Conservation (phyloP, 768 basidiomycete genomes). For the Lactifluus volemus region DNA sequence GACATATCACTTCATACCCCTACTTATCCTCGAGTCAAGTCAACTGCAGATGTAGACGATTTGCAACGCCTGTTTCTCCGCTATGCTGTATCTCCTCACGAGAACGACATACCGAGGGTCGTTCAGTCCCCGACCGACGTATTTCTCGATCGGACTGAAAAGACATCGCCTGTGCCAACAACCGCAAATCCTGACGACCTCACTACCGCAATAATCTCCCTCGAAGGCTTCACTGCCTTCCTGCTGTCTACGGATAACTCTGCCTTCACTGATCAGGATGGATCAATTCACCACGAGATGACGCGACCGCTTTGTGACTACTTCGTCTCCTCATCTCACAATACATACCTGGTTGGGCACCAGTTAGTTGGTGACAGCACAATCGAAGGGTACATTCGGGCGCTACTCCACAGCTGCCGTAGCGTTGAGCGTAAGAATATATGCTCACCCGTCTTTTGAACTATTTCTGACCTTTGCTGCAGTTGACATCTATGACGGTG, state of each 20-base stretch:
- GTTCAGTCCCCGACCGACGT: slow-evolving; percentile 25
- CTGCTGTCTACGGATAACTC: slow-evolving; percentile 75
- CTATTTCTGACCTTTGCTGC: background rate
- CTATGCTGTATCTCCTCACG: slow-evolving; percentile 25
- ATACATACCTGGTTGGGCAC: slow-evolving; percentile 83
- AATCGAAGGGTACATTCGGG: slow-evolving; percentile 88
- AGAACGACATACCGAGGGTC: slow-evolving; percentile 4
- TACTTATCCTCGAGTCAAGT: slow-evolving; percentile 23
- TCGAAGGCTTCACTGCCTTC: slow-evolving; percentile 69
- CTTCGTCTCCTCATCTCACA: slow-evolving; percentile 84
- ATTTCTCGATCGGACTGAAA: slow-evolving; percentile 12
- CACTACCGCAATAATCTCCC: slow-evolving; percentile 28
- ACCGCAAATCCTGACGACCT: slow-evolving; percentile 3
- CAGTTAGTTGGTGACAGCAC: slow-evolving; percentile 86
- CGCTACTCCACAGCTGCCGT: slow-evolving; percentile 82
- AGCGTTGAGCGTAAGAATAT: slow-evolving; percentile 76
- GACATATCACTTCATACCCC: slow-evolving; percentile 27
- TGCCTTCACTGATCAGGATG: slow-evolving; percentile 43
- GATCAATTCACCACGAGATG: slow-evolving; percentile 73
- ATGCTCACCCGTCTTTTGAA: background rate
- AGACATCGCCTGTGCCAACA: slow-evolving; percentile 2
- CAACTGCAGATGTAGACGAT: slow-evolving; percentile 24
- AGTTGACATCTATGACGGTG: slow-evolving; percentile 95
- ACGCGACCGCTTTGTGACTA: slow-evolving; percentile 81
- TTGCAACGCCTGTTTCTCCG: slow-evolving; percentile 32